Evolutionary conservation across 495 filamentous ascomycete genomes (phyloP).

Genomic region (Astrothelium subdiscretum): DNA sequence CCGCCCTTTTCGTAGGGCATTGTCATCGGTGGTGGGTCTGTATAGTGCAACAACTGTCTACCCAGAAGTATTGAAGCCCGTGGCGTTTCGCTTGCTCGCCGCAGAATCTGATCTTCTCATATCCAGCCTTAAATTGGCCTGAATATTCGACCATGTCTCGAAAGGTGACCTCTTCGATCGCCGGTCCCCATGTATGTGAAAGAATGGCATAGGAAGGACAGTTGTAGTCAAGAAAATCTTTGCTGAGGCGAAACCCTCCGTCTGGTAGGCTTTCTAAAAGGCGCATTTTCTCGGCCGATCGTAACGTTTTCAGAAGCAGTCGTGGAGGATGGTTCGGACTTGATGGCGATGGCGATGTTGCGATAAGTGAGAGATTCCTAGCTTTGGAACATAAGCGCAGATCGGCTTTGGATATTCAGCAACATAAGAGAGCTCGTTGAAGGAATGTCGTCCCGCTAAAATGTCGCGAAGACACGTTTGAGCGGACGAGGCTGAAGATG

Average conservation of each 20-base stretch:
- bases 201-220: slow-evolving; percentile 9
- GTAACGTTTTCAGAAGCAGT: neutral
- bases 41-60: neutral
- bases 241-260: neutral
- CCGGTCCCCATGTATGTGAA: slow-evolving; percentile 11
- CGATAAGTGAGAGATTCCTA: neutral
- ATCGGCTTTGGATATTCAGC: neutral
- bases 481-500: neutral
- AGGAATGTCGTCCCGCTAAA: neutral
- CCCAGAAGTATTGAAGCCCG: slow-evolving; percentile 7
- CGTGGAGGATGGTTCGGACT: neutral
- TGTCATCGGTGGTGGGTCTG: no score
- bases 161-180: slow-evolving; percentile 7
- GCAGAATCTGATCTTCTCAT: slow-evolving; percentile 10
- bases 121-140: slow-evolving; percentile 9
- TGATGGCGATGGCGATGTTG: slow-evolving; percentile 3
- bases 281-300: neutral
- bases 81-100: slow-evolving; percentile 4
- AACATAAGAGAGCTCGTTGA: neutral
- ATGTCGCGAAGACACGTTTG: neutral
- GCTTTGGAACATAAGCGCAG: neutral
- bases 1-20: no score
- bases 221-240: neutral
- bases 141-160: neutral
- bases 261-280: neutral